Evolutionary conservation across 768 basidiomycete genomes (phyloP), one percentile per base, ranked within the genome.

Genomic region (Symmetrospora coprosmae): DNA sequence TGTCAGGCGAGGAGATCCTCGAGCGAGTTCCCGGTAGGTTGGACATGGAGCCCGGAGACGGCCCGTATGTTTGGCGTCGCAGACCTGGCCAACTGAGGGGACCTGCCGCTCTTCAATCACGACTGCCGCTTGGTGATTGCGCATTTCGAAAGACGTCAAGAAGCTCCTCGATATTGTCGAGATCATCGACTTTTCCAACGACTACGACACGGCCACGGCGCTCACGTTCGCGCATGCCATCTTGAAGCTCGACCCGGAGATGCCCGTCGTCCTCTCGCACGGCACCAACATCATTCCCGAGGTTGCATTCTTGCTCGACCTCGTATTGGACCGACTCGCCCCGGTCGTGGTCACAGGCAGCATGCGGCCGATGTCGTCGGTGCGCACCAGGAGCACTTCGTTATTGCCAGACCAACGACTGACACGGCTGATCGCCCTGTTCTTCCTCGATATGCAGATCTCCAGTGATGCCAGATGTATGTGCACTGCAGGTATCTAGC

Each of bases 311-410:
- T 65, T 70, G 51, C 60, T 73, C 30, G 73, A 73, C 47, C 61
- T 68, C 16, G 71, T 70, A 2, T 49, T 73, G 35, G 66, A 66
- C 45, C 71, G 71, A 60, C 41, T 52, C 27, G 67, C 69, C 50
- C 70, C 73, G 0, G 67, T 72, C 48, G 69, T 72, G 9, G 47
- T 71, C 8, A 70, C 71, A 21, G 72, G 72, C 2, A 64, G 71
- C 0, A 73, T 73, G 73, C 62, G 73, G 5, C 73, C 73, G 27
- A 68, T 71, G 51, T 69, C 67, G 2, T 67, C 37, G 2, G 11
- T 21, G 47, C 28, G 47, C 38, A 39, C 38, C 38, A 13, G 13
- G 14, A 39, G 19, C 38, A 13, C 38, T 13, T 39, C 14, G 13
- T 39, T 19, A 39, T 39, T 13, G 13, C 13, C 13, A 39, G 13